Evolutionary conservation across 2,329 filamentous ascomycete genomes (phyloP).

Genomic region (Alternaria burnsii): DNA sequence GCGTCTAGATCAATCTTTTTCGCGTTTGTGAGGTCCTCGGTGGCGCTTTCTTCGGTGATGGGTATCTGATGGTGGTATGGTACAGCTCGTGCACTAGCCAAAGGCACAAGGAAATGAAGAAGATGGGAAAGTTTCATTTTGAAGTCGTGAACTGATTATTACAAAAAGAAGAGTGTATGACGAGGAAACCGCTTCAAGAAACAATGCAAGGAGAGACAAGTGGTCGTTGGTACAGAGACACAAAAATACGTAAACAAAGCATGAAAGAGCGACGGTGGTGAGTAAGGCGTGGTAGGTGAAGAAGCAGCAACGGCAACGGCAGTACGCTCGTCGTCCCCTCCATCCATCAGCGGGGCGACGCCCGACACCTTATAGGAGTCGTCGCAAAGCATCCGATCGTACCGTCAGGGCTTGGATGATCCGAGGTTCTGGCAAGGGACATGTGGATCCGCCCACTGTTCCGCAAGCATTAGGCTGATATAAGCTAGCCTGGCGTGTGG

Average conservation of each 20-base stretch:
- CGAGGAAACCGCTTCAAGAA: not conserved
- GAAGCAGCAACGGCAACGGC: conserved; percentile 2
- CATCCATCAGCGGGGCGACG: not conserved
- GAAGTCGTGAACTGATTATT: conserved; percentile 3
- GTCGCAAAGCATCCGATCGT: conserved; percentile 2
- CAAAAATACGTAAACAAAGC: not conserved
- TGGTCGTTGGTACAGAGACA: not conserved
- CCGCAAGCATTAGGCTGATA: not conserved
- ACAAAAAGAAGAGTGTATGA: not conserved
- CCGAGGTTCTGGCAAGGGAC: conserved; percentile 3
- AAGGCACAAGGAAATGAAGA: conserved; percentile 15
- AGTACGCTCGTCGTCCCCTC: conserved; percentile 3
- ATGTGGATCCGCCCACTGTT: conserved; percentile 1
- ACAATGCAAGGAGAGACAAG: not conserved
- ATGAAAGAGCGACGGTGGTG: conserved; percentile 4
- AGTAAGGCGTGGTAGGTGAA: conserved; percentile 1
- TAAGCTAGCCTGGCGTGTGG: not conserved
- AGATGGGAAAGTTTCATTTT: conserved; percentile 15
- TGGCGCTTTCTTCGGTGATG: not conserved
- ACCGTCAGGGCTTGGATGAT: conserved; percentile 3
- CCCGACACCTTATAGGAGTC: conserved; percentile 5
- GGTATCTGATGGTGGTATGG: conserved; percentile 16
- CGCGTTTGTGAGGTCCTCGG: not conserved
- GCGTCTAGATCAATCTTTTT: conserved; percentile 3
- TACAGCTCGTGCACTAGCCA: conserved; percentile 19